Evolutionary conservation across 208 protist species (phyloP).

Genomic region (Trypanosoma theileri): DNA sequence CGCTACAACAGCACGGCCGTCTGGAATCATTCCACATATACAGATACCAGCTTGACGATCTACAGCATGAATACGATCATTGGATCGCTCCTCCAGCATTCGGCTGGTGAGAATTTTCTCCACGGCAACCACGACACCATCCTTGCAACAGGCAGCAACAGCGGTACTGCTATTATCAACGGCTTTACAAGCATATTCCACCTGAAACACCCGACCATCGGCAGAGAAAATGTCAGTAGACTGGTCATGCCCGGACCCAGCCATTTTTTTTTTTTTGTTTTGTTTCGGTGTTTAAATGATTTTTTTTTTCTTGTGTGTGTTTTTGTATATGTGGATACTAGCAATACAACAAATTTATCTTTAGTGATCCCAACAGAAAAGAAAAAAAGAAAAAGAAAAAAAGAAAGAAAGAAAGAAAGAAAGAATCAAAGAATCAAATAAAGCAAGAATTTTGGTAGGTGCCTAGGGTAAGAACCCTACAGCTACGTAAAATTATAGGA

Average conservation of each 20-base stretch:
- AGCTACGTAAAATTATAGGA: no score
- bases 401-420: neutral
- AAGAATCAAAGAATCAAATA: slow-evolving; percentile 7
- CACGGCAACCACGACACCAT: slow-evolving; percentile 98
- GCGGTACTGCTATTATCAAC: slow-evolving; percentile 99
- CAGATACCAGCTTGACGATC: slow-evolving; percentile 93
- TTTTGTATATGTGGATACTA: neutral
- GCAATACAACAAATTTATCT: neutral
- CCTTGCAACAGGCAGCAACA: slow-evolving; percentile 95
- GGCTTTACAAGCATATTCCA: slow-evolving; percentile 99
- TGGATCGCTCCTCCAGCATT: slow-evolving; percentile 94
- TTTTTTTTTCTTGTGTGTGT: slow-evolving; percentile 8
- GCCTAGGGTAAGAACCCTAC: no score
- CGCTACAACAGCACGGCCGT: slow-evolving; percentile 94
- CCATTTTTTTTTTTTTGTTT: slow-evolving; percentile 27
- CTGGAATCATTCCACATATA: slow-evolving; percentile 95
- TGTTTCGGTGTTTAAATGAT: slow-evolving; percentile 4
- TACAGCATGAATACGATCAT: slow-evolving; percentile 94
- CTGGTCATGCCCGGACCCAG: slow-evolving; percentile 96
- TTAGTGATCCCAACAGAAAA: neutral
- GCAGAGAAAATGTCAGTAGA: slow-evolving; percentile 98
- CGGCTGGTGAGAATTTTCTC: slow-evolving; percentile 98
- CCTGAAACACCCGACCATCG: slow-evolving; percentile 99
- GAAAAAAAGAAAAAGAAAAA: slow-evolving; percentile 16
- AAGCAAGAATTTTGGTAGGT: neutral